These are phyloP conservation scores for Tetrapisispora pingtungensis DNA, from an alignment of 805 yeast genomes.

Conservation along the genomic window DNA sequence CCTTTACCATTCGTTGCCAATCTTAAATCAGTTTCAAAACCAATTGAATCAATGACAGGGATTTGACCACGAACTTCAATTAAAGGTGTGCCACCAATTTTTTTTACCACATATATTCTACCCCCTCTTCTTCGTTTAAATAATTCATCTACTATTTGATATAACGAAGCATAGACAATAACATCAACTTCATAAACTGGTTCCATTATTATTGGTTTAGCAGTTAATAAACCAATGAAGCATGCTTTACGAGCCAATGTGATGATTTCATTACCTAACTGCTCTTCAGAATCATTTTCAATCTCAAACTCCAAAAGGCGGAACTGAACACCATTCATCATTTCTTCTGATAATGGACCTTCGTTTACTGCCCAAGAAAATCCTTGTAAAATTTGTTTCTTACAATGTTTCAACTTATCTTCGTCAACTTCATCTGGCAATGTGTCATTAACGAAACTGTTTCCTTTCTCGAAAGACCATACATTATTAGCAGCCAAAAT, in stretches of 20 bases:
- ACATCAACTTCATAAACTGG: slow-evolving; percentile 61
- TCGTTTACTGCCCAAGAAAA: slow-evolving; percentile 75
- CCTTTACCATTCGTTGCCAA: slow-evolving; percentile 72
- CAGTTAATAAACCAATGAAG: slow-evolving; percentile 66
- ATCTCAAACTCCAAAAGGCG: slow-evolving; percentile 49
- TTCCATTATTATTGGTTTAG: slow-evolving; percentile 71
- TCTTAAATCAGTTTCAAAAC: slow-evolving; percentile 79
- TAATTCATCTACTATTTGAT: slow-evolving; percentile 39
- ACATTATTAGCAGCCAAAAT: slow-evolving; percentile 70
- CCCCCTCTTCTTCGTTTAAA: slow-evolving; percentile 65
- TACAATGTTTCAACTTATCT: slow-evolving; percentile 33
- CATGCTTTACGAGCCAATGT: slow-evolving; percentile 81
- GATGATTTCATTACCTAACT: slow-evolving; percentile 53
- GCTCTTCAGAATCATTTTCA: slow-evolving; percentile 37
- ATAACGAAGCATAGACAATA: slow-evolving; percentile 41
- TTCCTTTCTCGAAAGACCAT: slow-evolving; percentile 71
- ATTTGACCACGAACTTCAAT: slow-evolving; percentile 50
- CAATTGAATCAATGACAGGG: slow-evolving; percentile 87
- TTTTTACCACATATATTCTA: slow-evolving; percentile 33
- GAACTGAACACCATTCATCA: slow-evolving; percentile 60
- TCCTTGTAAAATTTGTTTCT: slow-evolving; percentile 58
- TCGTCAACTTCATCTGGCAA: slow-evolving; percentile 62
- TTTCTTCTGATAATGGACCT: slow-evolving; percentile 91
- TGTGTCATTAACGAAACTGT: slow-evolving; percentile 59
- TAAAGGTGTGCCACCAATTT: slow-evolving; percentile 68